These are phyloP conservation scores for Ceratobasidium sp. DNA, from an alignment of 1,284 basidiomycete species.

Conservation along the genomic window DNA sequence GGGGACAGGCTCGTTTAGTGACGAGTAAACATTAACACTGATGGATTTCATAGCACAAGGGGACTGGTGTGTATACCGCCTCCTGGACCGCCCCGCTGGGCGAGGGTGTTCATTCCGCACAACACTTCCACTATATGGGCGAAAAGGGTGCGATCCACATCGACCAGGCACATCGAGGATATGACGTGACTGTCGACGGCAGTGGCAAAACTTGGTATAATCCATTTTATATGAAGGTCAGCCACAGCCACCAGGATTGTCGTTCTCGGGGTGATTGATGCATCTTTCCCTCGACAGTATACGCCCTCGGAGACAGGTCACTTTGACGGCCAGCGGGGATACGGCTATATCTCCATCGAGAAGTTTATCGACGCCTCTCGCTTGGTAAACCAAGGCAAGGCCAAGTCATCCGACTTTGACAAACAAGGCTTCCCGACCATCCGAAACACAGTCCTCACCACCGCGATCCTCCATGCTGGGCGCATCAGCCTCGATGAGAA, in stretches of 20 bases:
- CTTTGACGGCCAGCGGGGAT: constrained; percentile 92
- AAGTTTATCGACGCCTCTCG: constrained; percentile 86
- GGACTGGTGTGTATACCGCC: constrained; percentile 89
- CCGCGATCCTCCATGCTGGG: constrained; percentile 90
- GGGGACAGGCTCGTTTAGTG: constrained; percentile 41
- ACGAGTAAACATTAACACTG: neutral
- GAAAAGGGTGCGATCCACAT: constrained; percentile 92
- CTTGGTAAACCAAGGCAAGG: constrained; percentile 74
- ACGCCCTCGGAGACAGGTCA: constrained; percentile 88
- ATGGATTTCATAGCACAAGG: constrained; percentile 49
- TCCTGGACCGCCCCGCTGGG: constrained; percentile 82
- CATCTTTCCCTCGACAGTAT: constrained; percentile 79
- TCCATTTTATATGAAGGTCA: constrained; percentile 71
- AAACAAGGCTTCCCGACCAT: constrained; percentile 84
- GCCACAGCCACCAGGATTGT: neutral
- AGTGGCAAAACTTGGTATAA: constrained; percentile 84
- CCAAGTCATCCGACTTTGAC: constrained; percentile 66
- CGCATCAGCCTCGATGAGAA: constrained; percentile 89
- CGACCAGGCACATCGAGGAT: constrained; percentile 92
- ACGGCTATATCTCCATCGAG: constrained; percentile 88
- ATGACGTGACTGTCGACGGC: constrained; percentile 85
- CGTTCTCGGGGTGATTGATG: neutral
- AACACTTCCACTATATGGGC: constrained; percentile 95
- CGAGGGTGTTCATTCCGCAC: constrained; percentile 74
- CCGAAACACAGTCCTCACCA: constrained; percentile 85